These are phyloP conservation scores for Botrytis tulipae DNA, from an alignment of 2,329 filamentous ascomycete genomes.

Conservation along the genomic window DNA sequence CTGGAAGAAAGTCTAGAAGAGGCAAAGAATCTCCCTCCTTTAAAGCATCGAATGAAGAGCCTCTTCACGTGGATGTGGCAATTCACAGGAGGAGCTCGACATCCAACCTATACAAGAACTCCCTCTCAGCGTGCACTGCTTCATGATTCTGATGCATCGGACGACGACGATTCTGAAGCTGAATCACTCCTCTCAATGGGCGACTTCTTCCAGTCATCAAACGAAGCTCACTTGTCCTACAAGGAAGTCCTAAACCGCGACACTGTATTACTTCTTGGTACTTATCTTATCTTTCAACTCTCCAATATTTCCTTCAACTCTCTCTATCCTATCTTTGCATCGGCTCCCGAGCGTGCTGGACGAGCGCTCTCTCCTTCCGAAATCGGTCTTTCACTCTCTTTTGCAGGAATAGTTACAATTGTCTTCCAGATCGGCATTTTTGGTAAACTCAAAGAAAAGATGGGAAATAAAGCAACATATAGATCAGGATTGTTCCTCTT, in stretches of 20 bases:
- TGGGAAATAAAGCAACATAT: constrained; percentile 87
- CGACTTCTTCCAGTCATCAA: constrained; percentile 42
- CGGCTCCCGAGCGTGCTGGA: constrained; percentile 71
- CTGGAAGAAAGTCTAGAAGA: constrained; percentile 83
- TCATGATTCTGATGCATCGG: constrained; percentile 43
- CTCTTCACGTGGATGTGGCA: constrained; percentile 70
- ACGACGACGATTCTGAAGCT: constrained; percentile 42
- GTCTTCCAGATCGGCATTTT: constrained; percentile 87
- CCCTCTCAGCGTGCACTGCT: constrained; percentile 36
- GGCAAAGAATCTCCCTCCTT: constrained; percentile 57
- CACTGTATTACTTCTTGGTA: constrained; percentile 75
- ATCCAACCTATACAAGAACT: constrained; percentile 57
- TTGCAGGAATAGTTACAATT: constrained; percentile 83
- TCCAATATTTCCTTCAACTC: constrained; percentile 95
- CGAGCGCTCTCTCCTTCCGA: constrained; percentile 72
- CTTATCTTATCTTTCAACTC: constrained; percentile 91
- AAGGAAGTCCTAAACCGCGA: constrained; percentile 72
- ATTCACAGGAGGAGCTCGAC: constrained; percentile 55
- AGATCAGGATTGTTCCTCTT: constrained; percentile 75
- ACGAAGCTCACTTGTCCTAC: constrained; percentile 49
- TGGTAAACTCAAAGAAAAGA: constrained; percentile 69
- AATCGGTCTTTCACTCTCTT: constrained; percentile 81
- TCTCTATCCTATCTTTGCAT: constrained; percentile 88
- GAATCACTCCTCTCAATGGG: constrained; percentile 35
- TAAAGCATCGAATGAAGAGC: constrained; percentile 55